These are phyloP conservation scores for Fusarium fracticaudum DNA, from an alignment of 2,329 filamentous ascomycete genomes.

Conservation along the genomic window DNA sequence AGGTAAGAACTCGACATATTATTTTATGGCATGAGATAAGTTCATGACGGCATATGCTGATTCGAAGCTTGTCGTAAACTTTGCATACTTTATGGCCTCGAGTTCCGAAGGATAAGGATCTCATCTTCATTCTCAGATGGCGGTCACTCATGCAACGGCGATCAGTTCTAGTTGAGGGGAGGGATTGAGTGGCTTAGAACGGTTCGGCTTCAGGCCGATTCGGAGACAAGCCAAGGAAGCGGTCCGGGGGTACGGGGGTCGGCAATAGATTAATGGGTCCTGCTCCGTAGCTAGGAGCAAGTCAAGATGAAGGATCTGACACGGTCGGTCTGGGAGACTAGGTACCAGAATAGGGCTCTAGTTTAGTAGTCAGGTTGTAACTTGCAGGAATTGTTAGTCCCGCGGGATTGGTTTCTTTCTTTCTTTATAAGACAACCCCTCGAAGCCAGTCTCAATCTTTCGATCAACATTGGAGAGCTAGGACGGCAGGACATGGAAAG, in stretches of 20 bases:
- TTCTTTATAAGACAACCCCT: slow-evolving; percentile 3
- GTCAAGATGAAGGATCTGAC: not conserved
- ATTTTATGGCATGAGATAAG: not conserved
- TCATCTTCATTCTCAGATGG: slow-evolving; percentile 9
- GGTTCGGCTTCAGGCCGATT: slow-evolving; percentile 23
- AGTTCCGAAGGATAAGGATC: not conserved
- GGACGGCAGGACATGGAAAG: not conserved
- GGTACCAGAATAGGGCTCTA: not conserved
- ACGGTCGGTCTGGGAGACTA: not conserved
- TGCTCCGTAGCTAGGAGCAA: not conserved
- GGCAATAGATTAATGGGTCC: slow-evolving; percentile 1
- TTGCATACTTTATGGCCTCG: not conserved
- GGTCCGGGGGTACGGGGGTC: slow-evolving; percentile 20
- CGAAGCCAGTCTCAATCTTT: slow-evolving; percentile 6
- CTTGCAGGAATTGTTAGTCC: slow-evolving; percentile 1
- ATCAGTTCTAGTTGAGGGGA: not conserved
- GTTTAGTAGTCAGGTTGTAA: not conserved
- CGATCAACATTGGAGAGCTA: slow-evolving; percentile 14
- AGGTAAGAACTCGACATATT: not conserved
- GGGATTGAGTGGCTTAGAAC: slow-evolving; percentile 1
- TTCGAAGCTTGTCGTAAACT: not conserved
- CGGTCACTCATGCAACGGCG: slow-evolving; percentile 30
- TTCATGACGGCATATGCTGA: not conserved
- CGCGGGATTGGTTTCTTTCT: not conserved
- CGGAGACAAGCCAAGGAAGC: slow-evolving; percentile 24